A percentile compares a stretch with the other conserved stretches of the same genome.
Conservation (phyloP, 148 eudicot genomes). For the Heliosperma pusillum region DNA sequence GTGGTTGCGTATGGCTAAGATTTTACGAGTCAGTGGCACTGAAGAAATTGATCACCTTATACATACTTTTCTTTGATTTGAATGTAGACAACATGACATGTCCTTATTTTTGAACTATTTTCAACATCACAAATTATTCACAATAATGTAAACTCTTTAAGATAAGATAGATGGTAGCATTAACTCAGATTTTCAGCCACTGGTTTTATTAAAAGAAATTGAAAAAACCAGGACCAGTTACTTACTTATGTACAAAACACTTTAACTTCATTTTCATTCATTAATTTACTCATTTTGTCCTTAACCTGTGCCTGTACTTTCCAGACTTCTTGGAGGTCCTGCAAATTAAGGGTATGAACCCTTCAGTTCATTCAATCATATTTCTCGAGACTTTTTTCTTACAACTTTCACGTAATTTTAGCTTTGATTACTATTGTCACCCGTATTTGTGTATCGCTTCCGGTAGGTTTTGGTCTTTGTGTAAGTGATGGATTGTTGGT, state of each 20-base stretch:
- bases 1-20: neutral
- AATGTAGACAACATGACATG: neutral
- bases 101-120: neutral
- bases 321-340: conserved; percentile 16
- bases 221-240: neutral
- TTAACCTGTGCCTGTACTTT: neutral
- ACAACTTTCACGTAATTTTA: neutral
- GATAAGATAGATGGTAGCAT: conserved; percentile 8
- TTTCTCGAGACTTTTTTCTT: neutral
- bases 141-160: neutral
- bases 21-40: neutral
- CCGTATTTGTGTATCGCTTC: neutral
- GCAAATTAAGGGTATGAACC: neutral
- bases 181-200: conserved; percentile 4
- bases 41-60: neutral
- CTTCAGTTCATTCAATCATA: neutral
- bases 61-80: neutral
- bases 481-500: neutral
- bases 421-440: neutral
- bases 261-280: conserved; percentile 8
- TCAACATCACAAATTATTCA: neutral
- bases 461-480: neutral
- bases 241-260: neutral
- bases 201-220: neutral
- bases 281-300: neutral